Percentiles rank a stretch among this genome's conserved stretches.
phyloP scores from a whole-genome alignment of 768 basidiomycete species.

The Xerocomellus dryophilus region DNA sequence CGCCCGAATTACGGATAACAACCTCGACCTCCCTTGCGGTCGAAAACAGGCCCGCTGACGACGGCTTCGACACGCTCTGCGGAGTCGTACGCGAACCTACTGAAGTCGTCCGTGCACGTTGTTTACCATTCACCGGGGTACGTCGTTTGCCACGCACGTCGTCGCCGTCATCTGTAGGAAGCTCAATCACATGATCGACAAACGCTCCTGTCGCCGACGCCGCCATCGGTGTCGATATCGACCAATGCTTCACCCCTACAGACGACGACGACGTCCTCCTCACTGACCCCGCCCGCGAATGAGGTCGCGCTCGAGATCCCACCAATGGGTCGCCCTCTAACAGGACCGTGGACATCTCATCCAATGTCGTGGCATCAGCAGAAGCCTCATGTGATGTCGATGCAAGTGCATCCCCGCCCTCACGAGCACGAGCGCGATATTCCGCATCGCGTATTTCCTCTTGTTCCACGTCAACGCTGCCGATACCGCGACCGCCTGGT shows the following conservation, averaged over 20 bases:
- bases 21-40: neutral
- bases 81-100: neutral
- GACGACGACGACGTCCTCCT: constrained; percentile 12
- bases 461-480: constrained; percentile 17
- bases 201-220: constrained; percentile 10
- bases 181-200: constrained; percentile 23
- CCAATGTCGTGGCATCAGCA: neutral
- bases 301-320: neutral
- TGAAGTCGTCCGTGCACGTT: neutral
- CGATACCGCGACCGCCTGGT: constrained; percentile 30
- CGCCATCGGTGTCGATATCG: neutral
- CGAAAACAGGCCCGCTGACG: constrained; percentile 3
- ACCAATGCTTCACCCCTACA: neutral
- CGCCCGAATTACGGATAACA: neutral
- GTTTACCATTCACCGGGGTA: neutral
- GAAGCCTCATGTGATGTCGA: neutral
- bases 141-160: neutral
- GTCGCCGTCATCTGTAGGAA: constrained; percentile 17
- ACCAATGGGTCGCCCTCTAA: neutral
- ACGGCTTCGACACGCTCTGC: neutral
- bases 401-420: too few relatives aligned
- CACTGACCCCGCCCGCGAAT: constrained; percentile 7
- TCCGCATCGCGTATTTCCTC: constrained; percentile 23
- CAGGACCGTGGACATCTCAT: neutral
- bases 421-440: constrained; percentile 1